phyloP scores from a whole-genome alignment of 306 rosid species.

The Trifolium fragiferum region DNA sequence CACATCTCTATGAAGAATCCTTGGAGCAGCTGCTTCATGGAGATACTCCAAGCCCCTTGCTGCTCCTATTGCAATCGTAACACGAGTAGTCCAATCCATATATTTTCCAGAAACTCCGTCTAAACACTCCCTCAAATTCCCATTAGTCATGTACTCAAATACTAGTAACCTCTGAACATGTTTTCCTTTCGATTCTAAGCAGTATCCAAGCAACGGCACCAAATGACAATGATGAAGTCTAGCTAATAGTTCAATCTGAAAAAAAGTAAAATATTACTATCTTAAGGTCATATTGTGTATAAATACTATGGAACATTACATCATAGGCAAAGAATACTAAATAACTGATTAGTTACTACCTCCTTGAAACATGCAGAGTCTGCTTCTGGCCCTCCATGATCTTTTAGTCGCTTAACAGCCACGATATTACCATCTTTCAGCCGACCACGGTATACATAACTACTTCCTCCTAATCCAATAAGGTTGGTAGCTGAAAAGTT shows the following conservation, averaged over 20 bases:
- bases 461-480: slow-evolving; percentile 93
- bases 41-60: slow-evolving; percentile 99
- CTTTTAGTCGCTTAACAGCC: slow-evolving; percentile 84
- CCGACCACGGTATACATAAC: slow-evolving; percentile 84
- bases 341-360: slow-evolving; percentile 52
- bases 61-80: slow-evolving; percentile 85
- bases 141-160: slow-evolving; percentile 80
- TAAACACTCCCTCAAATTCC: slow-evolving; percentile 88
- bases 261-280: not conserved
- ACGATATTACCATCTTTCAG: slow-evolving; percentile 71
- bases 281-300: not conserved
- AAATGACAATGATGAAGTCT: slow-evolving; percentile 95
- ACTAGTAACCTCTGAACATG: slow-evolving; percentile 83
- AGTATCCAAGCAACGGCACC: slow-evolving; percentile 95
- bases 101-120: slow-evolving; percentile 68
- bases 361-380: slow-evolving; percentile 78
- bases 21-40: slow-evolving; percentile 99
- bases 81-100: slow-evolving; percentile 84
- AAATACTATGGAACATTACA: slow-evolving; percentile 8
- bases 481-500: slow-evolving; percentile 82
- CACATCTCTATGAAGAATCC: slow-evolving; percentile 93
- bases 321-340: slow-evolving; percentile 34
- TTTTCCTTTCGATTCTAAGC: slow-evolving; percentile 81
- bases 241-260: slow-evolving; percentile 86
- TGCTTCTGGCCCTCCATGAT: slow-evolving; percentile 76